A percentile compares a stretch with the other conserved stretches of the same genome.
phyloP scores from a whole-genome alignment of 345 rosid species.

The Pistacia vera region DNA sequence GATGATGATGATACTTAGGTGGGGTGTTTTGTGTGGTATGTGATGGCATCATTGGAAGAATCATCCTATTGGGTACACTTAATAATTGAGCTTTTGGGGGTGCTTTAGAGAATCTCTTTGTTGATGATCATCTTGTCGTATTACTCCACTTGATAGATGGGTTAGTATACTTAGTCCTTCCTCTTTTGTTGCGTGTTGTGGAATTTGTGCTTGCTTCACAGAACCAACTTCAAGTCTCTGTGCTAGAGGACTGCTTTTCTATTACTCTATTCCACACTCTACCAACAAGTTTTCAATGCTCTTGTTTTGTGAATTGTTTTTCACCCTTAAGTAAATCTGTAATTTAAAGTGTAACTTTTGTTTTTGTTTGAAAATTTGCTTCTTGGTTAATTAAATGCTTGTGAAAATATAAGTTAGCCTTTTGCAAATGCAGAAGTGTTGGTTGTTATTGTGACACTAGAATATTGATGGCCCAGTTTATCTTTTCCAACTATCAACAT shows the following conservation, averaged over 20 bases:
- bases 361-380: background rate
- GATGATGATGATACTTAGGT: constrained; percentile 1
- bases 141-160: constrained; percentile 4
- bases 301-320: background rate
- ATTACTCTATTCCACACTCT: background rate
- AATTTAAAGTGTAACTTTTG: background rate
- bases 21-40: constrained; percentile 2
- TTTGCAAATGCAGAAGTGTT: too few relatives aligned
- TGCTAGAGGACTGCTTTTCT: background rate
- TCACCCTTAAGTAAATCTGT: background rate
- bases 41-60: constrained; percentile 24
- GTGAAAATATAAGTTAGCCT: background rate
- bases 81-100: constrained; percentile 21
- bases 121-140: background rate
- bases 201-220: constrained; percentile 22
- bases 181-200: background rate
- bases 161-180: background rate
- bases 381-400: background rate
- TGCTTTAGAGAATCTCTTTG: constrained; percentile 24
- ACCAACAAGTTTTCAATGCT: background rate
- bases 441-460: background rate
- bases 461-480: background rate
- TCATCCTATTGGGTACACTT: constrained; percentile 16
- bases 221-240: constrained; percentile 10
- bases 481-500: background rate